Base-by-base conservation (phyloP, 345 rosid genomes). In the Salix udensis region DNA sequence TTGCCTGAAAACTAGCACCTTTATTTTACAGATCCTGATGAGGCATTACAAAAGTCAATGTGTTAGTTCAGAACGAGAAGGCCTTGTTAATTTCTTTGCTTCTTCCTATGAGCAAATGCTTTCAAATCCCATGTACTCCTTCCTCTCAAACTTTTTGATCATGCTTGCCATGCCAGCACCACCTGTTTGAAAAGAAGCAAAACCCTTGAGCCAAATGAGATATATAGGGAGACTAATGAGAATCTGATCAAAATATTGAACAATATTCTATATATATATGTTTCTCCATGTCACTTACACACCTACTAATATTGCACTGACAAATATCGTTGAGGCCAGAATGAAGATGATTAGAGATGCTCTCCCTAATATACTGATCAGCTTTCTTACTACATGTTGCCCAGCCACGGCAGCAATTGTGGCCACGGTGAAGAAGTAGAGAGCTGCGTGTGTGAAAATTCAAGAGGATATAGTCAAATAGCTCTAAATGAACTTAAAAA, bases 261-360 rank as follows among this genome's bases (percentile, higher is more conserved):
- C 50, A 44, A 13, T 44, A 11, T 39, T 28, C 0, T 30, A 30
- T 30, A 30, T 2, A 30, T 0, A 4, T 46, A 1, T 46, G 50
- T 46, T 46, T 46, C 5, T 46, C 50, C 15, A 14, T 1, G 18
- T 18, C 5, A 46, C 18, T 1, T 6, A 28, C 71, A 37, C 70
- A 79, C 80, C 80, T 55, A 76, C 55, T 42, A 37, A 67, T 21
- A 80, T 36, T 66, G 83, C 79, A 75, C 79, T 80, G 10, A 60
- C 69, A 34, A 80, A 46, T 37, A 80, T 80, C 23, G 74, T 76
- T 14, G 44, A 67, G 4, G 83, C 76, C 30, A 80, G 70, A 66
- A 80, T 61, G 72, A 80, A 80, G 58, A 80, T 76, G 34, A 80
- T 72, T 2, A 76, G 11, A 46, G 83, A 80, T 50, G 83, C 83